Base-by-base conservation (phyloP, 2,329 filamentous ascomycete genomes). In the Penicillium sp. region DNA sequence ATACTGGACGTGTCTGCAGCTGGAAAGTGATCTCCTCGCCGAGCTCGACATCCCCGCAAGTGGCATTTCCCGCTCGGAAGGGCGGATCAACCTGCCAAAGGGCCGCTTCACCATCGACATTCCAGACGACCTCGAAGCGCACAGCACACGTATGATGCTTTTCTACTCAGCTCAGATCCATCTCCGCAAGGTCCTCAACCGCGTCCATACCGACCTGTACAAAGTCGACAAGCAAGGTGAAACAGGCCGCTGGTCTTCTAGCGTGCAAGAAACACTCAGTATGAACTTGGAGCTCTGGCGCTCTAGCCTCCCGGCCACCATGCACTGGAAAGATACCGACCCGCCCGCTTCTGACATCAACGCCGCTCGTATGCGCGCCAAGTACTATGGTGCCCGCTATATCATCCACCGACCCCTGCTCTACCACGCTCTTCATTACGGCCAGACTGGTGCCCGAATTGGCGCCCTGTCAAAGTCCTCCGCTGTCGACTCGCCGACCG, bases 11-110 rank as follows among this genome's bases (percentile, higher is more conserved):
- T 96, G 92, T 74, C 81, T 97, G 65, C 94, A 98, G 73, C 83
- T 98, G 12, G 94, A 98, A 78, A 97, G 93, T 76, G 94, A 98
- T 75, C 92, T 98, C 50, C 85, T 97, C 51, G 95, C 95, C 3
- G 95, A 99, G 77, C 83, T 98, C 62, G 85, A 86, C 61, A 79
- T 89, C 15, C 86, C 86, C 4, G 81, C 84, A 1, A 89, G 86
- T 71, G 85, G 85, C 2, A 87, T 89, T 35, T 80, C 51, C 10
- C 51, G 51, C 24, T 80, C 84, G 7, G 86, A 89, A 71, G 78
- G 79, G 44, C 73, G 74, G 1, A 79, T 82, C 61, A 61, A 63
- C 8, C 69, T 81, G 9, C 79, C 79, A 4, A 75, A 76, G 61
- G 79, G 76, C 4, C 69, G 70, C 42, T 75, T 70, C 37, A 75